These are phyloP conservation scores for Collybia sp. DNA, from an alignment of 768 basidiomycete genomes.

Conservation along the genomic window DNA sequence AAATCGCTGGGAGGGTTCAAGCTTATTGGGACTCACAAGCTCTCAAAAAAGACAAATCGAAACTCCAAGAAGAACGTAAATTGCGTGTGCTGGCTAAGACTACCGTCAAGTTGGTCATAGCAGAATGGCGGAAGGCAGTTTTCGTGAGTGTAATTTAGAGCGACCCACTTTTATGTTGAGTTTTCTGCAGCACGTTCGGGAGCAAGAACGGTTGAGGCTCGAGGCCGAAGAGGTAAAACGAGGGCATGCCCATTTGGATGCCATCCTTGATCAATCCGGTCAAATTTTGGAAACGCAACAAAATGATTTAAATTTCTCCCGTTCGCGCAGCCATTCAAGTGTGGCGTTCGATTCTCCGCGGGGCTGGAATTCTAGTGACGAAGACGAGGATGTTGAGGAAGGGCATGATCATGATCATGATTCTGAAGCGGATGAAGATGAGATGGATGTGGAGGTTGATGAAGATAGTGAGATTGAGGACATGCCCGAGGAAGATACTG, in stretches of 20 bases:
- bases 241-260: slow-evolving; percentile 85
- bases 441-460: slow-evolving; percentile 22
- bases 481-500: slow-evolving; percentile 9
- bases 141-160: slow-evolving; percentile 46
- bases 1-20: slow-evolving; percentile 65
- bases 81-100: slow-evolving; percentile 64
- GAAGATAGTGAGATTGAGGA: slow-evolving; percentile 22
- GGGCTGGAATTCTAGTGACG: slow-evolving; percentile 31
- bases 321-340: slow-evolving; percentile 53
- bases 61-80: slow-evolving; percentile 60
- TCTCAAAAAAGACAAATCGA: slow-evolving; percentile 55
- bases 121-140: slow-evolving; percentile 87
- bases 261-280: slow-evolving; percentile 85
- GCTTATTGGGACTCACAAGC: slow-evolving; percentile 73
- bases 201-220: slow-evolving; percentile 53
- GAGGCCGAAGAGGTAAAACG: slow-evolving; percentile 77
- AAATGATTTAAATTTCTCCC: slow-evolving; percentile 51
- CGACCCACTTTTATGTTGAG: neutral
- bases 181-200: slow-evolving; percentile 59
- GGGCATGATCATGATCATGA: slow-evolving; percentile 24
- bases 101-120: slow-evolving; percentile 62
- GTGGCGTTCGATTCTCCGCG: slow-evolving; percentile 34
- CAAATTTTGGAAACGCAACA: slow-evolving; percentile 84
- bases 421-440: slow-evolving; percentile 20
- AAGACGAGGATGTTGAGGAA: slow-evolving; percentile 32